phyloP scores from a whole-genome alignment of 1,284 basidiomycete genomes.

The Apiotrichum siamense region DNA sequence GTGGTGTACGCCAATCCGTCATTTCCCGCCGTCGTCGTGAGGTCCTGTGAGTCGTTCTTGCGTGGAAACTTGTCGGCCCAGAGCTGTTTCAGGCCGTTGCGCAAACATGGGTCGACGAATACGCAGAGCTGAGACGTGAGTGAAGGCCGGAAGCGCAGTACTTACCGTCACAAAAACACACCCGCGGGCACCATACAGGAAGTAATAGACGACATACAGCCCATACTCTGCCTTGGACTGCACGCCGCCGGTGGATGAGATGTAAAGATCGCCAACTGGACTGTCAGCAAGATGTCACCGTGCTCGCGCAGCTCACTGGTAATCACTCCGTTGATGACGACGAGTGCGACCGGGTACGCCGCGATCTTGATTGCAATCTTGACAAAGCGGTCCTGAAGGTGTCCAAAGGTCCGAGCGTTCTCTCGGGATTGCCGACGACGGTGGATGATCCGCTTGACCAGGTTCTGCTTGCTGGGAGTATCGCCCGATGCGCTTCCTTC shows the following conservation, averaged over 20 bases:
- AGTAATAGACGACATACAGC: conserved; percentile 20
- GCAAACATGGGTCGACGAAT: conserved; percentile 16
- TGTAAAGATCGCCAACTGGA: conserved; percentile 17
- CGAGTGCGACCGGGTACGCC: conserved; percentile 22
- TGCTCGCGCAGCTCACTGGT: conserved; percentile 11
- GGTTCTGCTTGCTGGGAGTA: background rate
- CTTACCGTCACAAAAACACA: conserved; percentile 12
- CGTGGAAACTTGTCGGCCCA: conserved; percentile 6
- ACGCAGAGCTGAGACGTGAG: conserved; percentile 3
- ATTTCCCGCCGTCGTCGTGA: background rate
- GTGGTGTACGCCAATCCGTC: background rate
- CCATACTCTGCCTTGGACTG: conserved; percentile 5
- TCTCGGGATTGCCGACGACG: background rate
- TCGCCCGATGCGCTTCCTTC: background rate
- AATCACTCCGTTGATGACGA: conserved; percentile 25
- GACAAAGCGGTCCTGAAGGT: conserved; percentile 19
- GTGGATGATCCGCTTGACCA: conserved; percentile 2
- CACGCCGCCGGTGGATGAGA: conserved; percentile 10
- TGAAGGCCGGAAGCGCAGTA: background rate
- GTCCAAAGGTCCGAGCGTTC: conserved; percentile 8
- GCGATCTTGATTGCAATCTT: conserved; percentile 23
- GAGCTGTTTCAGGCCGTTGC: conserved; percentile 6
- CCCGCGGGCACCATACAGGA: conserved; percentile 15
- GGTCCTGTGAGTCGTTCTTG: background rate
- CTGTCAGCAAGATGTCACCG: background rate